Evolutionary conservation across 2,329 filamentous ascomycete species (phyloP).

Genomic region (Leptographium radiaticola): DNA sequence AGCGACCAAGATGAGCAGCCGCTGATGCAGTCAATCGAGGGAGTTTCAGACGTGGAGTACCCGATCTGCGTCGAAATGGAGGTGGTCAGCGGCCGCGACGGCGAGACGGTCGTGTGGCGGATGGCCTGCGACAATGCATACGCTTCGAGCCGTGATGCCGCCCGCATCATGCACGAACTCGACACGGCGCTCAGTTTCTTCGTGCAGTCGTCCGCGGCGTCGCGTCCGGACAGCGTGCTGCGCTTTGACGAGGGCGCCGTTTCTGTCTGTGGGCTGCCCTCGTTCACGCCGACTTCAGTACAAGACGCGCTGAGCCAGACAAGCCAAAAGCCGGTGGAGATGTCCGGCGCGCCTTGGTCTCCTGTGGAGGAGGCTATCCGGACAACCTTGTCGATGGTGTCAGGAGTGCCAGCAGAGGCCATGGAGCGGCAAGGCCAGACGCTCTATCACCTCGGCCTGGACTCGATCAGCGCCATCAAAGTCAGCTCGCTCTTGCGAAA

Average conservation of each 20-base stretch:
- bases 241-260: constrained; percentile 36
- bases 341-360: constrained; percentile 19
- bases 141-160: constrained; percentile 30
- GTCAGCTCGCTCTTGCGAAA: constrained; percentile 58
- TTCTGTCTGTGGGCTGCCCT: constrained; percentile 52
- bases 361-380: constrained; percentile 26
- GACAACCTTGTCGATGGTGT: constrained; percentile 40
- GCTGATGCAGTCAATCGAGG: constrained; percentile 50
- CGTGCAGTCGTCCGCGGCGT: constrained; percentile 29
- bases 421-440: constrained; percentile 46
- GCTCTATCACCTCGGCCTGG: constrained; percentile 75
- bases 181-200: constrained; percentile 47
- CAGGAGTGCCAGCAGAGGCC: constrained; percentile 39
- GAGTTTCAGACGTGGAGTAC: constrained; percentile 62
- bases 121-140: constrained; percentile 52
- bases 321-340: no score
- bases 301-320: neutral
- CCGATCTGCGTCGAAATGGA: constrained; percentile 76
- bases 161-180: constrained; percentile 42
- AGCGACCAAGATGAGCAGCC: constrained; percentile 3
- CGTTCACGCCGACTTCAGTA: constrained; percentile 19
- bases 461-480: constrained; percentile 87
- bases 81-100: constrained; percentile 23
- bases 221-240: constrained; percentile 25
- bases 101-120: constrained; percentile 39